Percentiles rank a stretch among this genome's conserved stretches.
These are phyloP conservation scores for Aspergillus ostianus DNA, from an alignment of 495 filamentous ascomycete genomes.

Conservation along the genomic window DNA sequence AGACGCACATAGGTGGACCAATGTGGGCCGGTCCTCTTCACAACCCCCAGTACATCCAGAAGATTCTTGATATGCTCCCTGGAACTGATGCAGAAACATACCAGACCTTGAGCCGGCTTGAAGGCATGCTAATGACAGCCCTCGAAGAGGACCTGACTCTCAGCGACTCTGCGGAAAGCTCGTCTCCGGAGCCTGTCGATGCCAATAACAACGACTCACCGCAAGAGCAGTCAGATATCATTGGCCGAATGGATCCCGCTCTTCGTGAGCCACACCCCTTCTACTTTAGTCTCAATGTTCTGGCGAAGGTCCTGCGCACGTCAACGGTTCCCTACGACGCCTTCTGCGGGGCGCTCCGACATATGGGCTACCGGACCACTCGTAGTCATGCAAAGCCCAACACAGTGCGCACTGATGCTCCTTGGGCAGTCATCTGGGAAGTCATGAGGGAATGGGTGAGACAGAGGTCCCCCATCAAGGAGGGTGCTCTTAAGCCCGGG, in stretches of 20 bases:
- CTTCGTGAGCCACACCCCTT: conserved; percentile 72
- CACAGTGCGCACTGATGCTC: conserved; percentile 87
- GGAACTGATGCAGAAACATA: conserved; percentile 62
- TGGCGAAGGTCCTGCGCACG: conserved; percentile 75
- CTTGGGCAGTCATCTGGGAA: conserved; percentile 87
- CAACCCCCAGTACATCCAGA: conserved; percentile 73
- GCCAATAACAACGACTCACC: conserved; percentile 14
- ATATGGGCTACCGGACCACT: conserved; percentile 75
- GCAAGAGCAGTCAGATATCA: conserved; percentile 31
- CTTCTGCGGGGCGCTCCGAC: conserved; percentile 74
- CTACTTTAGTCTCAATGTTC: conserved; percentile 71
- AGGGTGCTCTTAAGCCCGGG: conserved; percentile 61
- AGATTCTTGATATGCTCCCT: conserved; percentile 67
- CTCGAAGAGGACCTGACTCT: conserved; percentile 65
- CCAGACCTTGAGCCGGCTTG: conserved; percentile 72
- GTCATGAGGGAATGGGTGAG: conserved; percentile 88
- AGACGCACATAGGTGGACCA: conserved; percentile 83
- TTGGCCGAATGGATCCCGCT: conserved; percentile 50
- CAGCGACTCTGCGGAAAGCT: conserved; percentile 11
- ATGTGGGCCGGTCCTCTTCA: conserved; percentile 95
- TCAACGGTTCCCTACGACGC: conserved; percentile 67
- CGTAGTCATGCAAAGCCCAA: conserved; percentile 85
- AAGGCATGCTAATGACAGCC: conserved; percentile 88
- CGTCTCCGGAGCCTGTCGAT: conserved; percentile 7
- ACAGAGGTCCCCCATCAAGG: conserved; percentile 72